Evolutionary conservation across 2,329 filamentous ascomycete genomes (phyloP), one percentile per base, ranked within the genome.

Genomic region (Fusarium nygamai): DNA sequence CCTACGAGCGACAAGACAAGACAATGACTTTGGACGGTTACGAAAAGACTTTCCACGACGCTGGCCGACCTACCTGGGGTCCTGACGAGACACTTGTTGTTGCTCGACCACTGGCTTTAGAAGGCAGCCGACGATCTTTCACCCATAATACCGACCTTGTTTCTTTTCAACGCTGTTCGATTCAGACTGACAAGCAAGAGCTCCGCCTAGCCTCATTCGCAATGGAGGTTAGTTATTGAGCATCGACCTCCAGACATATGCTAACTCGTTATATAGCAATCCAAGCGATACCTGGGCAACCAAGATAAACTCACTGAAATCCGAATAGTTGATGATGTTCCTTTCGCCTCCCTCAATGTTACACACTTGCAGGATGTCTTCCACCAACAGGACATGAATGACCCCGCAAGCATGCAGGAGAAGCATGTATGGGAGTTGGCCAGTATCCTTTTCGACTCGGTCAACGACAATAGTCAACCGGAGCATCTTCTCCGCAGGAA

Each of bases 351-450:
- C 14, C 81, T 92, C 3, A 83, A 82, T 69, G 73, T 79, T 5
- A 66, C 74, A 2, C 82, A 76, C 14, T 77, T 86, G 17, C 81
- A 80, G 75, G 79, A 82, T 44, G 70, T 85, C 24, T 86, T 84
- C 72, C 85, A 83, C 68, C 82, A 82, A 46, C 83, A 83, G 51
- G 83, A 83, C 44, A 78, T 81, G 75, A 83, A 80, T 27, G 82
- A 85, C 72, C 83, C 85, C 22, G 86, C 86, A 29, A 86, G 82
- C 61, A 82, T 85, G 27, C 90, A 94, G 65, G 94, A 97, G 82
- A 90, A 91, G 78, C 86, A 91, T 20, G 91, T 96, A 2, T 99
- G 97, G 96, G 89, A 94, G 69, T 86, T 99, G 41, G 92, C 94
- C 3, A 93, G 93, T 65, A 92, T 98, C 43, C 88, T 99, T 8